phyloP scores from a whole-genome alignment of 495 filamentous ascomycete genomes.

The Podospora appendiculata region DNA sequence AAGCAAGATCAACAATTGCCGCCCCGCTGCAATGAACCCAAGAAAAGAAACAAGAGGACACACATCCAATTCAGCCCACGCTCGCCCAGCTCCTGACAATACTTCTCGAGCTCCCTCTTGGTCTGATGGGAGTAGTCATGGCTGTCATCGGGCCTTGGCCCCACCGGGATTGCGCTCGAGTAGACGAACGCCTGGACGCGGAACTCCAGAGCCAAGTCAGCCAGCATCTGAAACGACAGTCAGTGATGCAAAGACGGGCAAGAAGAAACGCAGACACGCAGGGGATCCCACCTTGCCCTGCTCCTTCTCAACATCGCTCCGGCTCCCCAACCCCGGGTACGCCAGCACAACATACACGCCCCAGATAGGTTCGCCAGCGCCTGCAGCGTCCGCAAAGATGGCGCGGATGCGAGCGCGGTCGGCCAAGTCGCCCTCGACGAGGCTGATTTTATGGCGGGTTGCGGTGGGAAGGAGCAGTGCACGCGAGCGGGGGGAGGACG shows the following conservation, averaged over 20 bases:
- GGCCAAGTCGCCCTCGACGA: conserved; percentile 30
- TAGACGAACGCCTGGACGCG: conserved; percentile 19
- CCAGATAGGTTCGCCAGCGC: conserved; percentile 11
- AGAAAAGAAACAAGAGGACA: conserved; percentile 2
- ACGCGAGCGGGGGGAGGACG: conserved; percentile 10
- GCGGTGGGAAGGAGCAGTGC: conserved; percentile 1
- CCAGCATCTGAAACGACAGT: conserved; percentile 11
- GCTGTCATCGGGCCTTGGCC: conserved; percentile 8
- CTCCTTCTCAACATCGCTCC: conserved; percentile 13
- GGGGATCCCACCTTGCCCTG: conserved; percentile 19
- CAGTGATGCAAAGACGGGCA: neutral
- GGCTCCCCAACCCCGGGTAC: conserved; percentile 21
- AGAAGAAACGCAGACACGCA: neutral
- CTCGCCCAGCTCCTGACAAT: conserved; percentile 14
- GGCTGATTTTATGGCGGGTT: conserved; percentile 1
- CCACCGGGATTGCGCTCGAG: conserved; percentile 17
- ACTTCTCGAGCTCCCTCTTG: conserved; percentile 20
- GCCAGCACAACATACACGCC: conserved; percentile 27
- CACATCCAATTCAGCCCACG: conserved; percentile 24
- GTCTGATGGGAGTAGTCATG: conserved; percentile 9
- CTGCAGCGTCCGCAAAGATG: conserved; percentile 17
- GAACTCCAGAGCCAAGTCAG: conserved; percentile 21
- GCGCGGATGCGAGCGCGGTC: conserved; percentile 13
- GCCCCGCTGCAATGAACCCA: neutral
- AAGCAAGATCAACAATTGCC: neutral